phyloP scores from a whole-genome alignment of 1,139 yeast genomes.

The Magnusiomyces paraingens region DNA sequence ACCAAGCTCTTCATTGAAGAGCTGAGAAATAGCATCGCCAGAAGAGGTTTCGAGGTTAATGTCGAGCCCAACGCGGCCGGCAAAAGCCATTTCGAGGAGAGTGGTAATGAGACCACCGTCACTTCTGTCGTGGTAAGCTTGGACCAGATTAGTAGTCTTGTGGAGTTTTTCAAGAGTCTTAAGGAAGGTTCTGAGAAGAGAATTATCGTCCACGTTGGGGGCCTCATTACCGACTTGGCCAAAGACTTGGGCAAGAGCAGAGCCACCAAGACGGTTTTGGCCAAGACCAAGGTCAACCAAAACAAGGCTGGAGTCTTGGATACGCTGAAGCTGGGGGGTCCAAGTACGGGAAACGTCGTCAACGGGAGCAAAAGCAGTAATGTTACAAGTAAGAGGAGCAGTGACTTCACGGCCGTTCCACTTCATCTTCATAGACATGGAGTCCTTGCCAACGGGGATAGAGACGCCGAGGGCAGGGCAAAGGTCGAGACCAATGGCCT shows the following conservation, averaged over 20 bases:
- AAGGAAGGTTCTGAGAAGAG: slow-evolving; percentile 60
- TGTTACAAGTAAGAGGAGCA: slow-evolving; percentile 87
- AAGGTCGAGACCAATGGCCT: slow-evolving; percentile 89
- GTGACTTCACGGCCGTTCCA: slow-evolving; percentile 83
- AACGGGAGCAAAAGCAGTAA: slow-evolving; percentile 91
- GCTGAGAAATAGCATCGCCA: slow-evolving; percentile 28
- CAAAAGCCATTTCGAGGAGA: slow-evolving; percentile 91
- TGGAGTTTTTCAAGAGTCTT: slow-evolving; percentile 67
- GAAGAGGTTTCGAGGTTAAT: slow-evolving; percentile 33
- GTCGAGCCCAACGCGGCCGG: slow-evolving; percentile 79
- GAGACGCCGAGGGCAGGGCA: slow-evolving; percentile 90
- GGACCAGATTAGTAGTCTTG: slow-evolving; percentile 45
- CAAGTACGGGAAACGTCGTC: slow-evolving; percentile 80
- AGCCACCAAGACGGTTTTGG: slow-evolving; percentile 67
- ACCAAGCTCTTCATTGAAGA: slow-evolving; percentile 93
- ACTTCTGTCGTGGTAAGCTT: slow-evolving; percentile 92
- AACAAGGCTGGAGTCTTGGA: slow-evolving; percentile 53
- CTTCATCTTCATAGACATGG: slow-evolving; percentile 99
- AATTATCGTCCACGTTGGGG: slow-evolving; percentile 74
- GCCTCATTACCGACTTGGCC: slow-evolving; percentile 74
- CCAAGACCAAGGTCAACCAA: slow-evolving; percentile 72
- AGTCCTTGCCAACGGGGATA: slow-evolving; percentile 98
- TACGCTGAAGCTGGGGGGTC: slow-evolving; percentile 75
- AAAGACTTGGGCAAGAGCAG: slow-evolving; percentile 92
- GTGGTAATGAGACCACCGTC: slow-evolving; percentile 95